phyloP scores from a whole-genome alignment of 148 eudicot genomes.

The Dysphania ambrosioides region DNA sequence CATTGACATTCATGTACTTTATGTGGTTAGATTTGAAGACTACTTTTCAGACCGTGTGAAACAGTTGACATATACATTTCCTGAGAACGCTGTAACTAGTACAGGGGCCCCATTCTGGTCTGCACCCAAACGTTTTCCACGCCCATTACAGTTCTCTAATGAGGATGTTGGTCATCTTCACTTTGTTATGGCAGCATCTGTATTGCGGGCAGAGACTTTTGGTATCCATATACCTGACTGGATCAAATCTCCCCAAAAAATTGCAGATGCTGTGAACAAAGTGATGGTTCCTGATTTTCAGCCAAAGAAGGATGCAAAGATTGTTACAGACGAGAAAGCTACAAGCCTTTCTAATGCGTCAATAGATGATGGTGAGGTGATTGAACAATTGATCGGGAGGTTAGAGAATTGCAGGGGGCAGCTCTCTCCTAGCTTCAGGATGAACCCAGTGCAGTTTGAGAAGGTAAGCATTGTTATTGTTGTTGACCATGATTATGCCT shows the following conservation, averaged over 20 bases:
- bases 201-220: slow-evolving; percentile 61
- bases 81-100: slow-evolving; percentile 68
- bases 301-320: slow-evolving; percentile 62
- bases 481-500: background rate
- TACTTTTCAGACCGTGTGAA: slow-evolving; percentile 65
- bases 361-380: slow-evolving; percentile 62
- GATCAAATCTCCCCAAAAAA: slow-evolving; percentile 42
- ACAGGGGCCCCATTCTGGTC: slow-evolving; percentile 69
- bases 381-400: slow-evolving; percentile 42
- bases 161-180: slow-evolving; percentile 49
- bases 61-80: slow-evolving; percentile 66
- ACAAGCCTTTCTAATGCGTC: slow-evolving; percentile 54
- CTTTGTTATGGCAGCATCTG: slow-evolving; percentile 49
- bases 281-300: slow-evolving; percentile 67
- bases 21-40: slow-evolving; percentile 63
- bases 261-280: slow-evolving; percentile 48
- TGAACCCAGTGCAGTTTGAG: slow-evolving; percentile 65
- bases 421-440: slow-evolving; percentile 47
- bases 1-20: background rate
- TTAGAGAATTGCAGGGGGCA: slow-evolving; percentile 36
- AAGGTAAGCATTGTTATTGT: slow-evolving; percentile 39
- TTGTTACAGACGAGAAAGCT: slow-evolving; percentile 72
- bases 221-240: slow-evolving; percentile 67
- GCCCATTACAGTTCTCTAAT: slow-evolving; percentile 56
- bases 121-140: slow-evolving; percentile 77